Conservation (phyloP, 108 stramenopile species). For the Nannochloropsis gaditana region DNA sequence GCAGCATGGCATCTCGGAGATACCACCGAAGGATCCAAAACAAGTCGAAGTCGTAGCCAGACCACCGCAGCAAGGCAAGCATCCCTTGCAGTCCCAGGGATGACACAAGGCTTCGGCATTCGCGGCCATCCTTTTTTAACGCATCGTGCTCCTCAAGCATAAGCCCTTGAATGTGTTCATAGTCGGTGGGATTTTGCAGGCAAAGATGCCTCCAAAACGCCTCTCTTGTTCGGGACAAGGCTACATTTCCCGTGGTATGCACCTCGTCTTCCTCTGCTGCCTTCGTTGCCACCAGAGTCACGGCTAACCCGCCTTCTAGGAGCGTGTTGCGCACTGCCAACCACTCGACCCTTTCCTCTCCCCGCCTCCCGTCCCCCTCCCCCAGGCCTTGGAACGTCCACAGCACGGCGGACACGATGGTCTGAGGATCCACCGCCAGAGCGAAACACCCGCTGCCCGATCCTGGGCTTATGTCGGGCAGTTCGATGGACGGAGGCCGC, state of each 20-base stretch:
- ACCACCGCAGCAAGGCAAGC: conserved; percentile 10
- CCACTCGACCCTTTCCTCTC: background rate
- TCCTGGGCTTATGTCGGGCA: background rate
- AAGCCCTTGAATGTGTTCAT: conserved; percentile 12
- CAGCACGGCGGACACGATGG: background rate
- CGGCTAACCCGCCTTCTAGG: background rate
- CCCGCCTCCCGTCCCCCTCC: background rate
- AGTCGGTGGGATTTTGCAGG: conserved; percentile 17
- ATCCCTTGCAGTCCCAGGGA: background rate
- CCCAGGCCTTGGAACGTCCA: background rate
- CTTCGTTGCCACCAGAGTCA: background rate
- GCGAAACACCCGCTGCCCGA: conserved; percentile 15
- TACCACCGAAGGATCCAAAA: background rate
- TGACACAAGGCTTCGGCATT: background rate
- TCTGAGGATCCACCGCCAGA: background rate
- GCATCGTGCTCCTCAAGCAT: background rate
- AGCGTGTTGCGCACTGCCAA: background rate
- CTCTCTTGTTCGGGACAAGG: background rate
- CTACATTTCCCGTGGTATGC: background rate
- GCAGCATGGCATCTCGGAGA: background rate
- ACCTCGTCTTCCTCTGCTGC: background rate
- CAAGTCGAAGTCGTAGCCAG: background rate
- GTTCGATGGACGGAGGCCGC: background rate
- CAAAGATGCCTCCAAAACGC: background rate
- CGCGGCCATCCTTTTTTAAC: background rate